These are phyloP conservation scores for Cryptosporidium viatorum DNA, from an alignment of 169 alveolate genomes.

Conservation along the genomic window DNA sequence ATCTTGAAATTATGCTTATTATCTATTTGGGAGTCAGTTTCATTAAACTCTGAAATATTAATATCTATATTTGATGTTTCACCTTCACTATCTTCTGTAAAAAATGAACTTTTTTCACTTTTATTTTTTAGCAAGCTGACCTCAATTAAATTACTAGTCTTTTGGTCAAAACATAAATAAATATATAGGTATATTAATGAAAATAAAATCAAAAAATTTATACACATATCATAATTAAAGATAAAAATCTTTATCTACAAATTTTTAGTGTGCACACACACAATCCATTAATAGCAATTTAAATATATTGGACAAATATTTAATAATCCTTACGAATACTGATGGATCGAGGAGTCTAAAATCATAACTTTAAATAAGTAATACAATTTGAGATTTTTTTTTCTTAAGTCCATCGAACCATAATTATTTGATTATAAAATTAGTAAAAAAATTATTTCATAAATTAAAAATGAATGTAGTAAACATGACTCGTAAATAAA, in stretches of 20 bases:
- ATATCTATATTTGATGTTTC: background rate
- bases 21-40: background rate
- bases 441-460: too few relatives aligned
- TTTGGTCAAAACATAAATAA: background rate
- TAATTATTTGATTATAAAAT: too few relatives aligned
- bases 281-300: background rate
- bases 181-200: background rate
- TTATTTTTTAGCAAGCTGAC: background rate
- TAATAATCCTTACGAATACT: too few relatives aligned
- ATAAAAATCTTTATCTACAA: background rate
- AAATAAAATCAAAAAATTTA: background rate
- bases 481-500: too few relatives aligned
- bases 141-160: background rate
- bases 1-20: background rate
- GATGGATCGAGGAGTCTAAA: too few relatives aligned
- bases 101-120: background rate
- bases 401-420: too few relatives aligned
- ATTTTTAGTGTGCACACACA: slow-evolving; percentile 13
- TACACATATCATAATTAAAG: slow-evolving; percentile 12
- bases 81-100: background rate
- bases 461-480: too few relatives aligned
- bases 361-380: too few relatives aligned
- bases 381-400: too few relatives aligned
- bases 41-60: background rate
- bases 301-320: background rate